Evolutionary conservation across 441 rosid genomes (phyloP).

Genomic region (Hura crepitans): DNA sequence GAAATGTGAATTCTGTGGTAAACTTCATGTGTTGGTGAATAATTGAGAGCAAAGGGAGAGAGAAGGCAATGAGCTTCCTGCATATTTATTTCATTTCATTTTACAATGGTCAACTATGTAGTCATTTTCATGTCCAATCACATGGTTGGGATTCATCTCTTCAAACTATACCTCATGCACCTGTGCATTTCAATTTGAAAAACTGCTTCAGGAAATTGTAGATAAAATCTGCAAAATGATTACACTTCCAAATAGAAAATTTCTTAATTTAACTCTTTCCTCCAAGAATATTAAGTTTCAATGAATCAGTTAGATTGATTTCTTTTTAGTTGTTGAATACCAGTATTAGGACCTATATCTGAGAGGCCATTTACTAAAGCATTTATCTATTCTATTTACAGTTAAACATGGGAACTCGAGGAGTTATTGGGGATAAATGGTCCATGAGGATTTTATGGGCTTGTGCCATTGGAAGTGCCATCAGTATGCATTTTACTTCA

Average conservation of each 20-base stretch:
- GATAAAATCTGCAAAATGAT: neutral
- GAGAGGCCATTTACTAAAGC: neutral
- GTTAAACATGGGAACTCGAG: constrained; percentile 53
- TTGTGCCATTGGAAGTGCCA: constrained; percentile 80
- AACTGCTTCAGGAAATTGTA: neutral
- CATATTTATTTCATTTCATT: too few species aligned
- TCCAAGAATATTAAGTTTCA: neutral
- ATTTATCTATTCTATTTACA: constrained; percentile 17
- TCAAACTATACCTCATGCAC: too few species aligned
- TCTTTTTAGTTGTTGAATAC: neutral
- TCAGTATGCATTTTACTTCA: constrained; percentile 35
- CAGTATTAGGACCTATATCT: neutral
- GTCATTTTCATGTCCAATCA: too few species aligned
- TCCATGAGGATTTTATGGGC: constrained; percentile 83
- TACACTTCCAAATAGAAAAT: neutral
- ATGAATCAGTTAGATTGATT: neutral
- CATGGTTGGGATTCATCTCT: too few species aligned
- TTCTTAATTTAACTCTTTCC: neutral
- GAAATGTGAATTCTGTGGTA: too few species aligned
- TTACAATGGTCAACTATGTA: too few species aligned
- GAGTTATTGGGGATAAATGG: constrained; percentile 81
- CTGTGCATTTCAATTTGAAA: too few species aligned
- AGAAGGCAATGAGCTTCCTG: too few species aligned
- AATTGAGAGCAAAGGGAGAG: too few species aligned
- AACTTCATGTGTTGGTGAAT: too few species aligned